Evolutionary conservation across 176 grass and related monocot species (phyloP), one percentile per base, ranked within the genome.

Genomic region (Oryza nivara): DNA sequence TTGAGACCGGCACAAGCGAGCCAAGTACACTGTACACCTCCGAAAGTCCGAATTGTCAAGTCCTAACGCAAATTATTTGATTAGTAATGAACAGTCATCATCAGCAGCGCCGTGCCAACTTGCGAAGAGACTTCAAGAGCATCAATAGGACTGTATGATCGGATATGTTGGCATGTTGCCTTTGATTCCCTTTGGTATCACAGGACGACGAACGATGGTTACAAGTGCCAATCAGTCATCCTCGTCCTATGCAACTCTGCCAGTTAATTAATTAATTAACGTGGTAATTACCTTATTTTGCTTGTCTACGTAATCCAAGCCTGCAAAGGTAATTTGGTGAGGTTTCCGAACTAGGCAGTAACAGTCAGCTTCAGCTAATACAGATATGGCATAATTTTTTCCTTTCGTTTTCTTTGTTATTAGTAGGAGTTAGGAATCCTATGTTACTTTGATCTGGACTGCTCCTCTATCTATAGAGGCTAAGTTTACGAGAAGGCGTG

Each of bases 401-500:
- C 2, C 16, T 56, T 56, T 56, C 2, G 16, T 56, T 56, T 20
- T 56, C 36, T 56, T 56, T 6, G 16, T 56, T 20, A 38, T 38
- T 6, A 38, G 36, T 38, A 38, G 36, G 16, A 56, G n/a, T 16
- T 67, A 38, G 34, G 36, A 38, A 70, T 60, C 64, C 52, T 10
- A 77, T 45, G 82, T 15, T 54, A 7, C 19, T 58, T 58, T 49
- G 23, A 23, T 74, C 70, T 74, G 72, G 54, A 58, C 54, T 13
- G 22, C 15, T 10, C 9, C 43, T 44, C 9, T 9, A 40, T 20
- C 12, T 14, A 32, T 14, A 32, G n/a, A 13, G 83, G 35, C 43
- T 83, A 46, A 66, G 70, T 41, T 76, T 60, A 70, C 65, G 25
- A 70, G 11, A 49, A 76, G 23, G 54, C 54, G 54, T 58, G 6